Evolutionary conservation across 2,329 filamentous ascomycete genomes (phyloP).

Genomic region (Scleromitrula shiraiana): DNA sequence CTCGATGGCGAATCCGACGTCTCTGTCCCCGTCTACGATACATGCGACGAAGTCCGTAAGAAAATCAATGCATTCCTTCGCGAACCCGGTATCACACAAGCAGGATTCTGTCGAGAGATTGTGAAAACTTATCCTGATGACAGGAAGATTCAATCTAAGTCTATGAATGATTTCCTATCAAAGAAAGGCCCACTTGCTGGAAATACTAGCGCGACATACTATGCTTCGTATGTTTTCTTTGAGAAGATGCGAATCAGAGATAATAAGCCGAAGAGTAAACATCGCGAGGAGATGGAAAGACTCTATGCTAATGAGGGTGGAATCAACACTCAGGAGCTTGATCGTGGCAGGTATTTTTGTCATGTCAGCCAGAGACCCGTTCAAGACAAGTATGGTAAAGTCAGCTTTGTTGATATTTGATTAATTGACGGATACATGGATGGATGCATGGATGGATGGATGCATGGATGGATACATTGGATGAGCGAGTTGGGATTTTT

Average conservation of each 20-base stretch:
- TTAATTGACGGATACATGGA: too few species aligned
- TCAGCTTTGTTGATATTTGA: too few species aligned
- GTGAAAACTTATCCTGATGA: slow-evolving; percentile 34
- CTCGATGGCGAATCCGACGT: slow-evolving; percentile 41
- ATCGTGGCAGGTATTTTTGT: neutral
- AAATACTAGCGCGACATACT: slow-evolving; percentile 42
- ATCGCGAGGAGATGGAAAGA: slow-evolving; percentile 44
- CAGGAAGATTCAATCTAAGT: slow-evolving; percentile 35
- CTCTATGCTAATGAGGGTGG: neutral
- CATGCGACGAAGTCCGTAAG: slow-evolving; percentile 48
- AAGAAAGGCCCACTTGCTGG: slow-evolving; percentile 42
- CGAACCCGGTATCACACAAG: slow-evolving; percentile 41
- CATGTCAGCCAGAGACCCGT: neutral
- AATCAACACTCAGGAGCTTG: neutral
- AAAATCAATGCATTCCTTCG: slow-evolving; percentile 46
- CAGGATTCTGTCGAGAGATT: slow-evolving; percentile 43
- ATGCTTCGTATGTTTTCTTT: slow-evolving; percentile 50
- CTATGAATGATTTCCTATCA: slow-evolving; percentile 41
- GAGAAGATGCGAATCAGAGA: slow-evolving; percentile 48
- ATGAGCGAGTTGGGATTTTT: too few species aligned
- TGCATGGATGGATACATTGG: too few species aligned
- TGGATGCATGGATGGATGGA: too few species aligned
- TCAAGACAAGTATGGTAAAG: slow-evolving; percentile 15
- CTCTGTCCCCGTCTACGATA: slow-evolving; percentile 44
- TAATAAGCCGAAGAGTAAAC: slow-evolving; percentile 43